Base-by-base conservation (phyloP, 2,329 filamentous ascomycete genomes). In the Didymella segeticola region DNA sequence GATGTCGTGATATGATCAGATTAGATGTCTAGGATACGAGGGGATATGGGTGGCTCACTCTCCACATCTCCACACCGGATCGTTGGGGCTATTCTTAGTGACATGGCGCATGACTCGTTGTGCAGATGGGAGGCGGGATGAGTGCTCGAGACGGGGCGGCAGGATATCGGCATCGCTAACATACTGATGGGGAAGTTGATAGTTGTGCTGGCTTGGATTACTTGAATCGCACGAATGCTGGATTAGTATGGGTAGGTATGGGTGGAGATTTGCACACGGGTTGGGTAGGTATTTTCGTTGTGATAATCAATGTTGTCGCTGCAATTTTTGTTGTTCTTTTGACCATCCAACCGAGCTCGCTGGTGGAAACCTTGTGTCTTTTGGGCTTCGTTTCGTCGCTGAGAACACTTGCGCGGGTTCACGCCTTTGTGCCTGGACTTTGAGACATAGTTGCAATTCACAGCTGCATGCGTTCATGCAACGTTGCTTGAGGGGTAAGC, bases 61-160 rank as follows among this genome's bases (percentile, higher is more conserved):
- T 50, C 47, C 23, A 29, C 27, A 33, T 34, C 36, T 34, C 37
- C 22, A 34, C 37, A 41, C 15, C 19, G 6, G 14, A 25, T n/a
- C n/a, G 4, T 19, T 8, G 11, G 15, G 17, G 12, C 30, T 43
- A 49, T 43, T 43, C 37, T 49, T 49, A 36, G 38, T 33, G 14
- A 26, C 37, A 30, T 38, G 12, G 10, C 37, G n/a, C 30, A 49
- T 43, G 38, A 43, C 47, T 49, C 38, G 37, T 15, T 15, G 12
- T 43, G 38, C 47, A 43, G 30, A 19, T 14, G 9, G 2, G 15
- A 47, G 33, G 11, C 3, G 8, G 6, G 7, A 36, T 8, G 20
- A 9, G 7, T 33, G 10, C n/a, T 39, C n/a, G 15, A 48, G 22
- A 41, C 36, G 15, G 10, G 27, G n/a, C 17, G 15, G 9, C 20